Conservation (phyloP, 768 basidiomycete genomes). For the Pisolithus microcarpus region DNA sequence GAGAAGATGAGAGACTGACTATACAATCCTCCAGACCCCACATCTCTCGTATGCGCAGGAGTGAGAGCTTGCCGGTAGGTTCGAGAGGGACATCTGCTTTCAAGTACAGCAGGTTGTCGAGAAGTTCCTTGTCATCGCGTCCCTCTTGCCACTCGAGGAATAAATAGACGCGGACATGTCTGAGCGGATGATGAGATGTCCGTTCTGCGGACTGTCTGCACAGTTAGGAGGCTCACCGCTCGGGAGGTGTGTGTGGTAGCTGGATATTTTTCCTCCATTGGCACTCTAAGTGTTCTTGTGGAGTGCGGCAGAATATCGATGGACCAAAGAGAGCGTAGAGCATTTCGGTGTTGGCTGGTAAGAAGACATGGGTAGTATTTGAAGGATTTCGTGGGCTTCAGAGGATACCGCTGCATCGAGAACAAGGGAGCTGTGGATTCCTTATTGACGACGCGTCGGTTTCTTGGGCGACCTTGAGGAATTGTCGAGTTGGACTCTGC, state of each 20-base stretch:
- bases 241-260: neutral
- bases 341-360: neutral
- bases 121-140: slow-evolving; percentile 23
- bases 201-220: neutral
- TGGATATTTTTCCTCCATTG: neutral
- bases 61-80: slow-evolving; percentile 12
- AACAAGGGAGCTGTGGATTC: too few relatives aligned
- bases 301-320: slow-evolving; percentile 7
- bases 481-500: too few relatives aligned
- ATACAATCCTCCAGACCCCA: slow-evolving; percentile 21
- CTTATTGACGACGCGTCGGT: too few relatives aligned
- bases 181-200: neutral
- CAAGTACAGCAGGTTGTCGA: slow-evolving; percentile 21
- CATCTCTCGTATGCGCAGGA: slow-evolving; percentile 11
- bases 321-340: slow-evolving; percentile 1
- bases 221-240: slow-evolving; percentile 1
- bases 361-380: too few relatives aligned
- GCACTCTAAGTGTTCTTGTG: slow-evolving; percentile 6
- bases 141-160: slow-evolving; percentile 24
- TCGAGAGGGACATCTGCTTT: slow-evolving; percentile 23
- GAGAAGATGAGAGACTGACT: slow-evolving; percentile 6
- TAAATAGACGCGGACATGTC: slow-evolving; percentile 28
- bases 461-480: too few relatives aligned
- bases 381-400: too few relatives aligned
- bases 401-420: too few relatives aligned